Evolutionary conservation across 2,329 filamentous ascomycete genomes (phyloP), one percentile per base, ranked within the genome.

Genomic region (Colletotrichum horii): DNA sequence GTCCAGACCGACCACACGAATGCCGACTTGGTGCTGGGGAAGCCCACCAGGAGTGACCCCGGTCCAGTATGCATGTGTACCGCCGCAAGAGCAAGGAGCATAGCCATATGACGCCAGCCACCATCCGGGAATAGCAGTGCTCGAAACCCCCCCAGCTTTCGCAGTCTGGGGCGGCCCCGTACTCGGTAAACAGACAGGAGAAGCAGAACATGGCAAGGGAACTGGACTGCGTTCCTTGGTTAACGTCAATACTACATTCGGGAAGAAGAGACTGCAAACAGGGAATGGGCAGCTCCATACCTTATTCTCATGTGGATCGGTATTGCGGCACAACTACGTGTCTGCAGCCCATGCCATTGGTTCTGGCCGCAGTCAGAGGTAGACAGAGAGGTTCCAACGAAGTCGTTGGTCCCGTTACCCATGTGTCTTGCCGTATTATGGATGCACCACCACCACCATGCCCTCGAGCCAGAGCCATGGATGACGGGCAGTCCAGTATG

Each of bases 271-370:
- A 19, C 19, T 36, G 66, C 66, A 58, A 28, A 22, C 32, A 69
- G 66, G 66, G 55, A 38, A 69, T 12, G 34, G 58, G 58, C 66
- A 36, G 56, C 30, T 43, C 66, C 66, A 69, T 69, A 24, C 26
- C 61, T 65, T 74, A 61, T 38, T 26, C 22, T 58, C 12, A 52
- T 52, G 70, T 76, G 74, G 74, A 76, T 48, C 74, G 70, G 65
- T 24, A 55, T 43, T 52, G 48, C 74, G 65, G 70, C 69, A 65
- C 65, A 65, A 43, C 48, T 52, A 74, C 58, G 34, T 32, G 66
- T 19, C 62, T 62, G 24, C 43, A 64, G 38, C 43, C 28, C 43
- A 34, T 24, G 52, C 71, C 30, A 75, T 64, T 67, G 62, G 56
- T 24, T 61, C 70, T 68, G 36, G 28, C 48, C 8, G 30, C 19